Conservation (phyloP, 495 filamentous ascomycete species). For the Pyrenula aspistea region DNA sequence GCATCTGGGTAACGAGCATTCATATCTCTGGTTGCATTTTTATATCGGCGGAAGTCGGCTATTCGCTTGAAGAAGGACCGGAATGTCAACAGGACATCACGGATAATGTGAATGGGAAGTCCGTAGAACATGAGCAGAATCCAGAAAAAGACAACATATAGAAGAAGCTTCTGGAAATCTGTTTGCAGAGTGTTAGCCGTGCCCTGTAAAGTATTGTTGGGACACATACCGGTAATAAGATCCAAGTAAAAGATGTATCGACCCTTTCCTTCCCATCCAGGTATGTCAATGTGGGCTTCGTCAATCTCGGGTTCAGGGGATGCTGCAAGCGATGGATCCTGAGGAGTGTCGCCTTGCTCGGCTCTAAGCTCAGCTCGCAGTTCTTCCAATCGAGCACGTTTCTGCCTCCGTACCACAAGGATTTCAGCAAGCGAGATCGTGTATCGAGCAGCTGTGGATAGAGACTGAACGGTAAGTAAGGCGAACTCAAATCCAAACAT, state of each 20-base stretch:
- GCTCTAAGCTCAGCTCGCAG: slow-evolving; percentile 53
- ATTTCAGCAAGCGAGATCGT: slow-evolving; percentile 68
- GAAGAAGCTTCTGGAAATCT: slow-evolving; percentile 83
- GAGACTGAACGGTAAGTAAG: slow-evolving; percentile 65
- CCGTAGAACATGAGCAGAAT: slow-evolving; percentile 91
- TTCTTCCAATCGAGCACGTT: slow-evolving; percentile 49
- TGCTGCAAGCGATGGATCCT: slow-evolving; percentile 21
- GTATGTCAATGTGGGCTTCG: slow-evolving; percentile 84
- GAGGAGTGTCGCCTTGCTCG: slow-evolving; percentile 34
- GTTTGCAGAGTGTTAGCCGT: slow-evolving; percentile 10
- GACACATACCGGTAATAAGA: slow-evolving; percentile 56
- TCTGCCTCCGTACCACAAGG: slow-evolving; percentile 58
- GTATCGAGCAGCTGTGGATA: slow-evolving; percentile 70
- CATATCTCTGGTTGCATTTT: slow-evolving; percentile 85
- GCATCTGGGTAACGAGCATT: slow-evolving; percentile 85
- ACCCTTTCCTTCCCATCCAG: slow-evolving; percentile 94
- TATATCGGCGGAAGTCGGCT: slow-evolving; percentile 74
- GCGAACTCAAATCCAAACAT: slow-evolving; percentile 99
- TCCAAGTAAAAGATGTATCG: slow-evolving; percentile 88
- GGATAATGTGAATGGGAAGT: slow-evolving; percentile 88
- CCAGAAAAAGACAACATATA: slow-evolving; percentile 85
- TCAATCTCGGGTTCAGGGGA: slow-evolving; percentile 70
- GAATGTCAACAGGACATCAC: slow-evolving; percentile 87
- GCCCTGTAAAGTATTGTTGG: no score
- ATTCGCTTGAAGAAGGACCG: slow-evolving; percentile 83